Percentiles rank a stretch among this genome's conserved stretches.
phyloP scores from a whole-genome alignment of 2,329 filamentous ascomycete species.

The Cytospora piceicola region DNA sequence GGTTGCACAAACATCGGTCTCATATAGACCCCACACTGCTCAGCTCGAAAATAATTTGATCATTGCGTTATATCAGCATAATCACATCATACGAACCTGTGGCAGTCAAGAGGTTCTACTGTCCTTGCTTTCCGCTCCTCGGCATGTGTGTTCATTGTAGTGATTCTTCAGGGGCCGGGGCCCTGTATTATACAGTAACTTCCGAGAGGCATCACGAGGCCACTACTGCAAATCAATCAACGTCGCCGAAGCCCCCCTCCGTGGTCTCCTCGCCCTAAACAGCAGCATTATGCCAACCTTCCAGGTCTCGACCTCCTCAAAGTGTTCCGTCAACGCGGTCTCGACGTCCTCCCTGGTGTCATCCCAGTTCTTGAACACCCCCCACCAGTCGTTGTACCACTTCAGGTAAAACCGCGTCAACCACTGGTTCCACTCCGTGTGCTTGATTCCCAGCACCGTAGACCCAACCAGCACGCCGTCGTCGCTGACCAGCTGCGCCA shows the following conservation, averaged over 20 bases:
- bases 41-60: no score
- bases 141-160: no score
- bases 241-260: constrained; percentile 11
- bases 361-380: constrained; percentile 46
- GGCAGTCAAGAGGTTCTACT: no score
- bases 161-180: no score
- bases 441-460: constrained; percentile 41
- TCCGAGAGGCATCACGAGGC: neutral
- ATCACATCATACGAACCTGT: no score
- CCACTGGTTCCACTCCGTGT: constrained; percentile 34
- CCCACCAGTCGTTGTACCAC: constrained; percentile 40
- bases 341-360: constrained; percentile 43
- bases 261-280: constrained; percentile 42
- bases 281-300: constrained; percentile 45
- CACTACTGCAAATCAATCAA: constrained; percentile 12
- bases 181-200: neutral
- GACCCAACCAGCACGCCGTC: constrained; percentile 45
- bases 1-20: no score
- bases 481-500: constrained; percentile 40
- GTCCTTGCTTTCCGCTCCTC: no score
- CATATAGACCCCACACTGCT: no score
- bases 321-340: constrained; percentile 40
- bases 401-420: constrained; percentile 36
- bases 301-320: constrained; percentile 45
- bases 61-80: no score